Conservation (phyloP, 805 yeast genomes). For the Pichia thaimueangensis region DNA sequence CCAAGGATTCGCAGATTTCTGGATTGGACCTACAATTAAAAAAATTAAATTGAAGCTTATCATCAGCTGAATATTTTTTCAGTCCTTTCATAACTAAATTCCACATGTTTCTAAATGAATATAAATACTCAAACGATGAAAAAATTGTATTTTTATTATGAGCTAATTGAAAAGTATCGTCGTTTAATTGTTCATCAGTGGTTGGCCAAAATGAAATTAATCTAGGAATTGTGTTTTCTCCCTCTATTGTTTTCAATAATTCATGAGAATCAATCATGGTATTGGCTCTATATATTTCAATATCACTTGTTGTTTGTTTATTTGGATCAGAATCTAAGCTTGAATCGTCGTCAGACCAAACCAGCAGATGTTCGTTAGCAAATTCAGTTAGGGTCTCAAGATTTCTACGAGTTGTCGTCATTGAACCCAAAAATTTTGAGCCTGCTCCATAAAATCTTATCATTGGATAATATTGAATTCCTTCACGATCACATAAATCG, state of each 20-base stretch:
- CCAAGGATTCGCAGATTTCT: slow-evolving; percentile 47
- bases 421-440: slow-evolving; percentile 36
- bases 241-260: slow-evolving; percentile 44
- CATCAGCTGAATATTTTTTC: slow-evolving; percentile 7
- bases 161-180: slow-evolving; percentile 29
- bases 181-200: slow-evolving; percentile 34
- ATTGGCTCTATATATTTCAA: too few relatives aligned
- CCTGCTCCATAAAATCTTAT: slow-evolving; percentile 62
- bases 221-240: slow-evolving; percentile 42
- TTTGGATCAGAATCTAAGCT: too few relatives aligned
- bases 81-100: slow-evolving; percentile 46
- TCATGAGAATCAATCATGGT: slow-evolving; percentile 27
- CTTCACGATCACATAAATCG: slow-evolving; percentile 71
- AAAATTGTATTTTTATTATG: slow-evolving; percentile 32
- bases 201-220: slow-evolving; percentile 66
- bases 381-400: slow-evolving; percentile 45
- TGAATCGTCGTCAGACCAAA: slow-evolving; percentile 37
- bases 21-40: slow-evolving; percentile 50
- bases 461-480: slow-evolving; percentile 61
- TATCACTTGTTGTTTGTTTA: too few relatives aligned
- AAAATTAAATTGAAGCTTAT: slow-evolving; percentile 37
- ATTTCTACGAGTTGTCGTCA: slow-evolving; percentile 37
- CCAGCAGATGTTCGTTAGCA: slow-evolving; percentile 42
- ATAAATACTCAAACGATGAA: slow-evolving; percentile 41
- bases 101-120: slow-evolving; percentile 52